Evolutionary conservation across 2,329 filamentous ascomycete genomes (phyloP), one percentile per base, ranked within the genome.

Genomic region (Aplosporella prunicola): DNA sequence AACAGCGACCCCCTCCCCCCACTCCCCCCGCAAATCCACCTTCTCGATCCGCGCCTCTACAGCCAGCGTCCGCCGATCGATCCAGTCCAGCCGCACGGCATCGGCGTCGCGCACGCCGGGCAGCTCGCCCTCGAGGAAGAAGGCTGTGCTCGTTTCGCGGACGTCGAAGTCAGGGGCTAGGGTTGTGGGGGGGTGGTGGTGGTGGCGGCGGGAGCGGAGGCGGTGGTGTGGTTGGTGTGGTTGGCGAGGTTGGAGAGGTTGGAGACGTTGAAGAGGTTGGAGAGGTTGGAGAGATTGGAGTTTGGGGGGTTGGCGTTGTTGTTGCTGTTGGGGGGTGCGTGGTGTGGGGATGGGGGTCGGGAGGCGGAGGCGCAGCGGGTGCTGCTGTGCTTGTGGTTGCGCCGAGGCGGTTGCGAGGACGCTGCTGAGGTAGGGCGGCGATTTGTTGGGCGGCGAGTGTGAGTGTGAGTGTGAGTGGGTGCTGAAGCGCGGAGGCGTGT

Each of bases 141-240:
- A 40, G 15, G 38, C 38, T 16, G 16, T 29, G 6, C 25, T 32
- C 15, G 38, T 40, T 28, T 35, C 32, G 32, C 32, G 32, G 23
- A 35, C 38, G 32, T 40, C 38, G 20, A 48, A 35, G 32, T 37
- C 41, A 23, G 40, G 20, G 22, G 51, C 36, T 8, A 47, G 26
- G 15, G 42, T 40, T 9, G 42, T 29, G 36, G 45, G 18, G n/a
- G 43, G 41, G 9, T 47, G 15, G 18, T 33, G 44, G 36, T 43
- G 31, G 25, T 44, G 40, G 30, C 35, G 29, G 8, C 36, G 35
- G 30, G 20, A 30, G 35, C 40, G 40, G 20, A 42, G 40, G 16
- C 35, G 40, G 23, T 38, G 40, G 16, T 39, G 6, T 20, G 14
- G 9, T 10, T 16, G 23, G 15, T 27, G 23, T 24, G 35, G 2